Percentiles rank a stretch among this genome's conserved stretches.
phyloP scores from a whole-genome alignment of 208 protist species.

The Acanthamoeba divionensis region DNA sequence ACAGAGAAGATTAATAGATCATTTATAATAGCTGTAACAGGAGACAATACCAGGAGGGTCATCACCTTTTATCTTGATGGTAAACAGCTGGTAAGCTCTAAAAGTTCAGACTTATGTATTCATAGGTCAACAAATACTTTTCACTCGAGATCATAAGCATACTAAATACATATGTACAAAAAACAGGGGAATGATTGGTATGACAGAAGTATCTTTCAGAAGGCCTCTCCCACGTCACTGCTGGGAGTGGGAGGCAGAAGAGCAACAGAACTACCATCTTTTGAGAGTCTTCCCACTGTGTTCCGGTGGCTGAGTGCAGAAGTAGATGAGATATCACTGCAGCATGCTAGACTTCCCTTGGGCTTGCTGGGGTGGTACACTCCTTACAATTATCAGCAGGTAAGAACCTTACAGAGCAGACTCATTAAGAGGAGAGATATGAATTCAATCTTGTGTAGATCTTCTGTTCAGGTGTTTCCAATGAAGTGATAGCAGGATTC shows the following conservation, averaged over 20 bases:
- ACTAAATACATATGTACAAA: neutral
- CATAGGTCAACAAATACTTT: neutral
- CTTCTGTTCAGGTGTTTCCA: neutral
- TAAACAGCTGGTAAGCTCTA: neutral
- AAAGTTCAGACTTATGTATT: neutral
- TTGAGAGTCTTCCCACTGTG: neutral
- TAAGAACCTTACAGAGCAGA: neutral
- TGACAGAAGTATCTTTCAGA: neutral
- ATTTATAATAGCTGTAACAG: conserved; percentile 15
- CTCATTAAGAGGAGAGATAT: neutral
- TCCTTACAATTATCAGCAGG: neutral
- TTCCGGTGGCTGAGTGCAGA: neutral
- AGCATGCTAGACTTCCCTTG: neutral
- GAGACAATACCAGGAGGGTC: neutral
- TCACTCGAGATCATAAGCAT: neutral
- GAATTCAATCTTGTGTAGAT: neutral
- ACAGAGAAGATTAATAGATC: no score
- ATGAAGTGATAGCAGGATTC: neutral
- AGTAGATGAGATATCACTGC: conserved; percentile 7
- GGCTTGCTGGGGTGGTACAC: neutral
- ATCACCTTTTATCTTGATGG: conserved; percentile 16
- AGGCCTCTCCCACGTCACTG: neutral
- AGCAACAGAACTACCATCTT: neutral
- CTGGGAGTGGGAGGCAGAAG: neutral
- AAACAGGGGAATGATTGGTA: conserved; percentile 32